Conservation (phyloP, 1,139 yeast species). For the Saccharomyces pastorianus region DNA sequence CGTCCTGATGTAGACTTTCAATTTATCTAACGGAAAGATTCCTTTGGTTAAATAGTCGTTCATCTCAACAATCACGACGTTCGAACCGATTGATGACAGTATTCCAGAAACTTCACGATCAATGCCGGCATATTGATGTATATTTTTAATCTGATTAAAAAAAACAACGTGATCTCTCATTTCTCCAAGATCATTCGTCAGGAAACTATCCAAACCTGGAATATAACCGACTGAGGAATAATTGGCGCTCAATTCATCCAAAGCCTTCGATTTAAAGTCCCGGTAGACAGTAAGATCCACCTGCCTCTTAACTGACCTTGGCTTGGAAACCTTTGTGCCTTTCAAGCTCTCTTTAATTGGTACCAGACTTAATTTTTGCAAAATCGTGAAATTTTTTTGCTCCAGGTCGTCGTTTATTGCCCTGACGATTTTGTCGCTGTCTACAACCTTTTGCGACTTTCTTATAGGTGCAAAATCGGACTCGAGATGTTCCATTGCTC, state of each 20-base stretch:
- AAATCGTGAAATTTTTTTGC: conserved; percentile 5
- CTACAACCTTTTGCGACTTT: conserved; percentile 17
- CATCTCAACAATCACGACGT: background rate
- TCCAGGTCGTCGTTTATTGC: conserved; percentile 13
- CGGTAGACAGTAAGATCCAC: background rate
- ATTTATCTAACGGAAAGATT: background rate
- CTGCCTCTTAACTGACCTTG: background rate
- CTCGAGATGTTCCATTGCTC: background rate
- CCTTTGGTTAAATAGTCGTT: background rate
- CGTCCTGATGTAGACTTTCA: background rate
- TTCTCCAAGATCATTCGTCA: background rate
- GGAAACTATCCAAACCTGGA: background rate
- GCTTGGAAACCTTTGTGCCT: background rate
- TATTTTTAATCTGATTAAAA: background rate
- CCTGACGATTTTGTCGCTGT: conserved; percentile 18
- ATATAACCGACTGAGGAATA: background rate
- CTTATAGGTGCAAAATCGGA: conserved; percentile 25
- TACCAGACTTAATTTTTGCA: background rate
- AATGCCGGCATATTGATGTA: background rate
- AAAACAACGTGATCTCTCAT: background rate
- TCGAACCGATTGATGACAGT: background rate
- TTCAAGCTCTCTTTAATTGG: background rate
- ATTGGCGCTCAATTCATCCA: background rate
- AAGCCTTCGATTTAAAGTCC: background rate
- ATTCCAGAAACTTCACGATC: background rate